These are phyloP conservation scores for Pseudogymnoascus sp. DNA, from an alignment of 2,329 filamentous ascomycete genomes.

Conservation along the genomic window DNA sequence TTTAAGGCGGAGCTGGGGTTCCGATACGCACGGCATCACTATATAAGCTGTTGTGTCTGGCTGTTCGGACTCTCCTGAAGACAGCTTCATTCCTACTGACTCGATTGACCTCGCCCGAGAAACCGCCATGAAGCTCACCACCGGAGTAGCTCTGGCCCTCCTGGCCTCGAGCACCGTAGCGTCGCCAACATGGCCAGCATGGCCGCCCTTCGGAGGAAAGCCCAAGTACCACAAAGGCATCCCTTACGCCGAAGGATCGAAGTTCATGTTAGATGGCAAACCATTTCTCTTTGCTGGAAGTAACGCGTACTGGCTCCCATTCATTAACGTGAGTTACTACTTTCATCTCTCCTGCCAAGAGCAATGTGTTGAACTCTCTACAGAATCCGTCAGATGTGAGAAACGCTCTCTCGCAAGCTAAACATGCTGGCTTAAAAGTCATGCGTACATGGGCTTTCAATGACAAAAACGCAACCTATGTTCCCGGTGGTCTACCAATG, in stretches of 20 bases:
- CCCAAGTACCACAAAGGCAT: slow-evolving; percentile 31
- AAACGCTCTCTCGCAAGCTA: slow-evolving; percentile 33
- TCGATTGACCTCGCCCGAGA: not conserved
- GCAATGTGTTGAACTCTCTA: slow-evolving; percentile 29
- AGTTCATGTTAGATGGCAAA: slow-evolving; percentile 47
- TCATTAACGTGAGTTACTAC: slow-evolving; percentile 37
- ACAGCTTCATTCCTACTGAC: not conserved
- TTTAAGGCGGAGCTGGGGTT: not conserved
- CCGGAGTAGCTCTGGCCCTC: not conserved
- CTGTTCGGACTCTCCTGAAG: not conserved
- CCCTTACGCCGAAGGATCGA: slow-evolving; percentile 41
- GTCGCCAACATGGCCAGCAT: not conserved
- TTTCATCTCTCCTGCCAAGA: slow-evolving; percentile 29
- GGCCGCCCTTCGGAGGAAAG: not conserved
- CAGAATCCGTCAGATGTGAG: slow-evolving; percentile 18
- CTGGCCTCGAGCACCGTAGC: not conserved
- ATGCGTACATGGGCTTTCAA: slow-evolving; percentile 53
- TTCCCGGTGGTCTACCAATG: slow-evolving; percentile 38
- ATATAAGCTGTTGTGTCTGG: not conserved
- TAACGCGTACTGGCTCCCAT: slow-evolving; percentile 51
- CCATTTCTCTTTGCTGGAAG: slow-evolving; percentile 50
- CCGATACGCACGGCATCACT: not conserved
- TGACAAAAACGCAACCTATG: slow-evolving; percentile 45
- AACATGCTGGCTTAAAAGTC: slow-evolving; percentile 39
- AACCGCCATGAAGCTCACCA: not conserved